These are phyloP conservation scores for Alternaria hordeiaustralica DNA, from an alignment of 2,329 filamentous ascomycete genomes.

Conservation along the genomic window DNA sequence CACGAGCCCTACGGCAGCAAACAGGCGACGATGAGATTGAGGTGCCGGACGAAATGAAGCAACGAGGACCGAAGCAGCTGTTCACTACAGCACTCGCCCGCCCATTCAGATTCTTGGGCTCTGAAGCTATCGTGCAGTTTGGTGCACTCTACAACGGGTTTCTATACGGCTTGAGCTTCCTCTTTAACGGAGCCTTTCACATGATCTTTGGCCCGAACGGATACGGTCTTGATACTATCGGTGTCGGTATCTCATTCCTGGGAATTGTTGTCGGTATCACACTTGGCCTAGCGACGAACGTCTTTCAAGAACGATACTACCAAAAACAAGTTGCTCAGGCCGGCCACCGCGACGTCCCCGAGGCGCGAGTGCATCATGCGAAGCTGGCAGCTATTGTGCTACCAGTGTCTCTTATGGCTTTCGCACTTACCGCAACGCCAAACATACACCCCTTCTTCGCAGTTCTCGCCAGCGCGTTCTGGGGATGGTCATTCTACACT, in stretches of 20 bases:
- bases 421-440: conserved; percentile 45
- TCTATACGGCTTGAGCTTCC: conserved; percentile 57
- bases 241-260: conserved; percentile 51
- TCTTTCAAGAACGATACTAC: conserved; percentile 55
- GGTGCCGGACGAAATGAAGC: conserved; percentile 50
- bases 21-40: conserved; percentile 36
- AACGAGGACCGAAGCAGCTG: conserved; percentile 47
- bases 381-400: conserved; percentile 51
- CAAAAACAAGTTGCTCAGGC: conserved; percentile 42
- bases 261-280: conserved; percentile 52
- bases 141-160: conserved; percentile 59
- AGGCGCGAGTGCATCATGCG: conserved; percentile 52
- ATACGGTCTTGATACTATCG: conserved; percentile 50
- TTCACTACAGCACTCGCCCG: conserved; percentile 53
- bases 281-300: conserved; percentile 53
- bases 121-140: conserved; percentile 57
- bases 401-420: conserved; percentile 42
- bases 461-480: conserved; percentile 57
- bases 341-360: conserved; percentile 48
- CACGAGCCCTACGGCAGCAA: conserved; percentile 34
- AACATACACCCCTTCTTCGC: conserved; percentile 51
- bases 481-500: conserved; percentile 60
- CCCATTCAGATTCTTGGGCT: conserved; percentile 56
- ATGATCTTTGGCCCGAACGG: conserved; percentile 57
- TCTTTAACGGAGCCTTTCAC: conserved; percentile 58